Evolutionary conservation across 2,329 filamentous ascomycete species (phyloP), one percentile per base, ranked within the genome.

Genomic region (Aspergillus viridinutans): DNA sequence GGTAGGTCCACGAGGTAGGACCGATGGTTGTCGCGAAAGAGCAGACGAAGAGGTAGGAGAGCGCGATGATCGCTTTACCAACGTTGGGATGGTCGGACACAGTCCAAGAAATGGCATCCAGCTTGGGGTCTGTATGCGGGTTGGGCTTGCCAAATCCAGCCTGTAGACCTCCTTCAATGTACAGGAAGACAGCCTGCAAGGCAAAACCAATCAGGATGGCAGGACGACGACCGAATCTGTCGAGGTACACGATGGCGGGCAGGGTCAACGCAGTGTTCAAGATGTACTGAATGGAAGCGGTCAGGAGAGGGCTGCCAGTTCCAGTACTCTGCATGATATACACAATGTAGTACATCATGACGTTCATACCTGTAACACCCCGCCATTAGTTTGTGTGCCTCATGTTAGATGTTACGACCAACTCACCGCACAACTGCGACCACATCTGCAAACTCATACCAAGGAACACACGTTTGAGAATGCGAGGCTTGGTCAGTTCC

Each of bases 221-320:
- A 1, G 77, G 78, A 45, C 88, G 89, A 58, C 89, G 88, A 52
- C 90, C 90, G 83, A 86, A 89, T 55, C 80, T 78, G 64, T 93
- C 89, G 64, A 91, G 82, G 75, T 78, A 92, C 51, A 92, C 72
- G 23, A 92, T 81, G 1, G 88, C 89, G 0, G 88, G 88, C 2
- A 92, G 71, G 0, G 90, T 92, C 83, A 90, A 88, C 45, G 85
- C 61, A 1, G 92, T 89, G 70, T 92, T 92, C 77, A 92, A 89
- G 64, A 91, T 80, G 70, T 88, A 90, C 67, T 89, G 85, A 62
- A 90, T 88, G 8, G 82, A 84, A 14, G 85, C 87, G 7, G 87
- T 81, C 42, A 89, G 72, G 14, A 90, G 78, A 20, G 84, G 81
- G 51, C 78, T 81, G 63, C 82, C 79, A 6, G 80, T 79, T 3